Evolutionary conservation across 257 asterid species (phyloP).

Genomic region (Solanum neorickii): DNA sequence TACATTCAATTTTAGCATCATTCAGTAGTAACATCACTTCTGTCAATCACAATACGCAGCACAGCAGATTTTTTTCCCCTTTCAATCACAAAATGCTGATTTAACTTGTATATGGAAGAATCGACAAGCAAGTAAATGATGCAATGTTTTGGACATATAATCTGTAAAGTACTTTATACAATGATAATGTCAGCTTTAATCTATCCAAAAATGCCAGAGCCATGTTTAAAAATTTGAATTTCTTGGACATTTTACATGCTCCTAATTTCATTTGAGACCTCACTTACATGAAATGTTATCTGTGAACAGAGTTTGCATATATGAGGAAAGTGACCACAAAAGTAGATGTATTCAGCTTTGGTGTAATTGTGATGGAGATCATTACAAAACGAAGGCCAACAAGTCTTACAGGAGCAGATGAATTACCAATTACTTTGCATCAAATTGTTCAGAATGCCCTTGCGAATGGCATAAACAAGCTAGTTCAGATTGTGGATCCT

Average conservation of each 20-base stretch:
- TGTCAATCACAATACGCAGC: neutral
- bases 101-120: neutral
- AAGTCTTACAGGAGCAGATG: slow-evolving; percentile 39
- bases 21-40: neutral
- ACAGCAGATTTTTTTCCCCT: neutral
- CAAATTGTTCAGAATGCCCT: slow-evolving; percentile 47
- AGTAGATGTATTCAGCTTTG: slow-evolving; percentile 81
- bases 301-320: slow-evolving; percentile 62
- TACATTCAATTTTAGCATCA: neutral
- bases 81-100: neutral
- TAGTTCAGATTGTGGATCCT: slow-evolving; percentile 46
- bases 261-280: neutral
- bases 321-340: slow-evolving; percentile 64
- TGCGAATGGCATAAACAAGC: slow-evolving; percentile 22
- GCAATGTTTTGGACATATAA: neutral
- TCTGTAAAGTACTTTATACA: neutral
- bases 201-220: neutral
- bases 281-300: neutral
- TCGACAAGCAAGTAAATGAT: neutral
- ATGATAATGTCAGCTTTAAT: neutral
- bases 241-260: neutral
- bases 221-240: neutral
- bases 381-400: slow-evolving; percentile 71
- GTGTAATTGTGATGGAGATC: slow-evolving; percentile 62
- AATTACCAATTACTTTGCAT: slow-evolving; percentile 46